phyloP scores from a whole-genome alignment of 1,139 yeast species.

The Lodderomyces metapsilosis region DNA sequence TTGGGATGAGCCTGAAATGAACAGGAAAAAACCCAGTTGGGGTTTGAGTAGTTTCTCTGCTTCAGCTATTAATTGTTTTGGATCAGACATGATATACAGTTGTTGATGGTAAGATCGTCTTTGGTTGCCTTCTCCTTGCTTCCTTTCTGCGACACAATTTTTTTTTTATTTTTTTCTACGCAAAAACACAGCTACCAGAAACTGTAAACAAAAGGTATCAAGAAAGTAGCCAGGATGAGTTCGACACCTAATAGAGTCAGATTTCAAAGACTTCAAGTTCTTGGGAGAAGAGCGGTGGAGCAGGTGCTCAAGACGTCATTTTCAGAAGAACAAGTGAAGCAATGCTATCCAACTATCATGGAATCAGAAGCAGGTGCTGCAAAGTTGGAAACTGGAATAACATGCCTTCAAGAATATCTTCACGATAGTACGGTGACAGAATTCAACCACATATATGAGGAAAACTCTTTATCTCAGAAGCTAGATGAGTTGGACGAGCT shows the following conservation, averaged over 20 bases:
- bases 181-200: too few species aligned
- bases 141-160: neutral
- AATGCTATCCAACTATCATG: slow-evolving; percentile 68
- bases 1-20: slow-evolving; percentile 69
- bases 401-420: slow-evolving; percentile 66
- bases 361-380: slow-evolving; percentile 48
- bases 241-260: slow-evolving; percentile 42
- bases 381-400: slow-evolving; percentile 55
- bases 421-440: slow-evolving; percentile 55
- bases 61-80: slow-evolving; percentile 39
- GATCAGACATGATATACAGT: slow-evolving; percentile 32
- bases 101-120: too few species aligned
- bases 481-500: slow-evolving; percentile 67
- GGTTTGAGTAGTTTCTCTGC: slow-evolving; percentile 54
- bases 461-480: slow-evolving; percentile 56
- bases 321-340: slow-evolving; percentile 55
- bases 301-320: slow-evolving; percentile 61
- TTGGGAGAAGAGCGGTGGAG: slow-evolving; percentile 64
- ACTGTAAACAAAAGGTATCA: too few species aligned
- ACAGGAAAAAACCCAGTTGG: slow-evolving; percentile 70
- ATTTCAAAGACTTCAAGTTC: slow-evolving; percentile 52
- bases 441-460: slow-evolving; percentile 64
- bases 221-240: too few species aligned
- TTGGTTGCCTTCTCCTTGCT: neutral
- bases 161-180: neutral